Evolutionary conservation across 257 asterid species (phyloP), one percentile per base, ranked within the genome.

Genomic region (Solanum chmielewskii): DNA sequence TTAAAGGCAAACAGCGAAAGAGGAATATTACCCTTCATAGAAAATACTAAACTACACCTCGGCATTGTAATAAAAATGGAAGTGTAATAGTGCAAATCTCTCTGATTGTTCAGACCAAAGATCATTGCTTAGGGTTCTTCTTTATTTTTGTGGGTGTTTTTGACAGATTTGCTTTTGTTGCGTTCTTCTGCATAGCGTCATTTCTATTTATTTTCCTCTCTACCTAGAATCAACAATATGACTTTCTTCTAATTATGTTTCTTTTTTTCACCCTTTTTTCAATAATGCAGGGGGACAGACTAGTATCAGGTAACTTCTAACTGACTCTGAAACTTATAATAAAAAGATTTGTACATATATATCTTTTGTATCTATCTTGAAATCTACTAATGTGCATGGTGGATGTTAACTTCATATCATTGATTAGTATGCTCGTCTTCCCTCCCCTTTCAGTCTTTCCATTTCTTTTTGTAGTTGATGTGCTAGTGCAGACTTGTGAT

Each of bases 271-370:
- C 84, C 83, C 21, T 39, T 87, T 89, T 88, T 80, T 70, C 73
- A 62, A 60, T 80, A 90, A 33, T 92, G 88, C 98, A 97, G 99
- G 99, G 88, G 99, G 99, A n/a, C 99, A 97, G 93, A 97, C 99
- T 47, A 97, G 98, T 92, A 97, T 95, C 89, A 94, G 99, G 98
- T 97, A 93, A 87, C 81, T 84, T 86, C 84, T 47, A 86, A 12
- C n/a, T 86, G 85, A 45, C 31, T 81, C 85, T 33, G 42, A 31
- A 49, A 49, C 45, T 31, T 81, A 18, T 31, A 80, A 66, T 47
- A 81, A 49, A 80, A 29, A 29, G 45, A 81, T 16, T 9, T 29
- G 64, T 80, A 80, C 25, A 29, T 49, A 29, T 81, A 47, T 31
- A 49, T 81, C 44, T 20, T 59, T 81, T 81, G 5, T 81, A 81